Evolutionary conservation across 768 basidiomycete genomes (phyloP).

Genomic region (Hebeloma cylindrosporum): DNA sequence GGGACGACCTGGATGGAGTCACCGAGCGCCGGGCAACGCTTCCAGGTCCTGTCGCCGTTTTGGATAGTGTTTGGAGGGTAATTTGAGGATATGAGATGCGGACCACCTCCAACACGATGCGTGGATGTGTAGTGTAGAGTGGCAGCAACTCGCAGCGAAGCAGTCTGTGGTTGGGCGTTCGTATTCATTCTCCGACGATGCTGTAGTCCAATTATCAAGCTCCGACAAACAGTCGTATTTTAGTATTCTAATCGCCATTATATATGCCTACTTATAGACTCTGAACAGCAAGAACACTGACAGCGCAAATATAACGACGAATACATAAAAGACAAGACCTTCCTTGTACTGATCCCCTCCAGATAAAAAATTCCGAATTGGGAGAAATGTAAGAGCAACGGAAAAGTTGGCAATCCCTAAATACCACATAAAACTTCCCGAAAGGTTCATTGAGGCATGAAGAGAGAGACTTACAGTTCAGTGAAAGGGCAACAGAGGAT

Average conservation of each 20-base stretch:
- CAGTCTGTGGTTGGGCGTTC: constrained; percentile 27
- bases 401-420: constrained; percentile 84
- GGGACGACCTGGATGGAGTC: constrained; percentile 79
- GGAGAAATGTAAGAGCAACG: constrained; percentile 84
- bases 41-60: constrained; percentile 74
- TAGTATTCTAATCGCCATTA: not conserved
- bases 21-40: constrained; percentile 70
- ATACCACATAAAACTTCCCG: not conserved
- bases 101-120: constrained; percentile 45
- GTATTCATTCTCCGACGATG: constrained; percentile 29
- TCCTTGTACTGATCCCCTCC: constrained; percentile 60
- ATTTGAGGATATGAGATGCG: constrained; percentile 36
- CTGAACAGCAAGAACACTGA: constrained; percentile 38
- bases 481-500: constrained; percentile 70
- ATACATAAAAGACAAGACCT: constrained; percentile 89
- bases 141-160: constrained; percentile 31
- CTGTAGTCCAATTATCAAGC: not conserved
- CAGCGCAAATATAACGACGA: constrained; percentile 55
- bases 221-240: not conserved
- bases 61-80: constrained; percentile 44
- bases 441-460: not conserved
- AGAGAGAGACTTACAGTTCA: constrained; percentile 57
- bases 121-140: constrained; percentile 43
- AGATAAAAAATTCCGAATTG: constrained; percentile 73
- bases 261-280: constrained; percentile 31